Percentiles rank a stretch among this genome's conserved stretches.
Evolutionary conservation across 805 yeast species (phyloP).

Genomic region (Yarrowia alimentaria): DNA sequence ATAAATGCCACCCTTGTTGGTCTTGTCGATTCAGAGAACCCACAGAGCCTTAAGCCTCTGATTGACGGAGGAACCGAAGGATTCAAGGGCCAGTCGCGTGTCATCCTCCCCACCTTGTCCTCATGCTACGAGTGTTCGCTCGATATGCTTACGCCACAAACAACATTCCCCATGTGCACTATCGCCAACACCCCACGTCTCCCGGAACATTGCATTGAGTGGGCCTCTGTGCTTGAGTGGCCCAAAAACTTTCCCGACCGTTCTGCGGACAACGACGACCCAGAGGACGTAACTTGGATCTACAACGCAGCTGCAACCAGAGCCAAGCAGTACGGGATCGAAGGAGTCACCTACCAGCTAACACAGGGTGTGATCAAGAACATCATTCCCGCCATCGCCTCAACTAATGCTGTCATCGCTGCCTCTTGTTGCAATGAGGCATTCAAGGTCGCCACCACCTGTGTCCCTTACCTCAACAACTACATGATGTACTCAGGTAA

Average conservation of each 20-base stretch:
- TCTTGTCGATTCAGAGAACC: conserved; percentile 53
- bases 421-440: conserved; percentile 86
- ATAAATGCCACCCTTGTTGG: conserved; percentile 68
- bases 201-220: conserved; percentile 93
- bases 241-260: conserved; percentile 45
- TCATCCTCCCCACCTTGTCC: conserved; percentile 77
- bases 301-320: conserved; percentile 53
- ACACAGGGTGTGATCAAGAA: conserved; percentile 87
- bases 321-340: conserved; percentile 63
- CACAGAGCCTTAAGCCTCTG: conserved; percentile 56
- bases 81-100: conserved; percentile 84
- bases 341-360: conserved; percentile 66
- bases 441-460: conserved; percentile 70
- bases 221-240: conserved; percentile 81
- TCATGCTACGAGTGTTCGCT: conserved; percentile 93
- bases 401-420: conserved; percentile 90
- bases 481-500: conserved; percentile 88
- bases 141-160: conserved; percentile 58
- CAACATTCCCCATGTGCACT: conserved; percentile 86
- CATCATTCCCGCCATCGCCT: conserved; percentile 91
- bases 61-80: conserved; percentile 98
- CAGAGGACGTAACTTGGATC: conserved; percentile 65
- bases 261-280: conserved; percentile 49
- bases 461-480: conserved; percentile 65
- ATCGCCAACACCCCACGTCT: conserved; percentile 91